Conservation (phyloP, 2,329 filamentous ascomycete genomes). For the Tolypocladium paradoxum region DNA sequence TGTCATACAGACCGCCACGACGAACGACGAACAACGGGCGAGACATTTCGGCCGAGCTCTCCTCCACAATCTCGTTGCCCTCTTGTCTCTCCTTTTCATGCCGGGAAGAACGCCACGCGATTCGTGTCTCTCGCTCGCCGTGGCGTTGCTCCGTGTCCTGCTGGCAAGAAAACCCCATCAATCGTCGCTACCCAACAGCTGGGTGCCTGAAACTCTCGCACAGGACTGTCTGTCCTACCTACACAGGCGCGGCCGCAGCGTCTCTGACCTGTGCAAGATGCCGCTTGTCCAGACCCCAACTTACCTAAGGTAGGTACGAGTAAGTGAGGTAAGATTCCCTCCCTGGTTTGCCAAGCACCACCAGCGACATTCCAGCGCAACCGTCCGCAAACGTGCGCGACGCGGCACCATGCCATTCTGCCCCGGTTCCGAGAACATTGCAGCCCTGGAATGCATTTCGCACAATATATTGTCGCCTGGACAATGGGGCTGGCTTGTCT, state of each 20-base stretch:
- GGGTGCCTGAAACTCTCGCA: neutral
- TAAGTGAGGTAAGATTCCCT: no score
- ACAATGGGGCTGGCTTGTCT: neutral
- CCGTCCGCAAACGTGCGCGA: neutral
- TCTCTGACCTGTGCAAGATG: neutral
- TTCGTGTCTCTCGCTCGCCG: neutral
- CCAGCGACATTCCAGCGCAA: neutral
- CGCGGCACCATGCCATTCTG: neutral
- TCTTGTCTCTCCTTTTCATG: neutral
- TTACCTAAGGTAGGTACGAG: no score
- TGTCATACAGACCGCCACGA: neutral
- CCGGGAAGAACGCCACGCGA: neutral
- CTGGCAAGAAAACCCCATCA: neutral
- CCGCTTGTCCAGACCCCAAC: no score
- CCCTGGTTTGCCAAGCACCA: no score
- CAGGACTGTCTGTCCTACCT: neutral
- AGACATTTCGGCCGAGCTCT: neutral
- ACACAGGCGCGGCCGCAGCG: neutral
- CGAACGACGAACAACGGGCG: neutral
- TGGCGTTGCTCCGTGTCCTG: neutral
- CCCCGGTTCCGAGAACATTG: neutral
- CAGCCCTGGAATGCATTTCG: neutral
- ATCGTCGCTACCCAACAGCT: no score
- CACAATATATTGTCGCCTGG: neutral
- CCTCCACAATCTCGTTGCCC: neutral